phyloP scores from a whole-genome alignment of 2,329 filamentous ascomycete species.

The Pseudonectria buxi region DNA sequence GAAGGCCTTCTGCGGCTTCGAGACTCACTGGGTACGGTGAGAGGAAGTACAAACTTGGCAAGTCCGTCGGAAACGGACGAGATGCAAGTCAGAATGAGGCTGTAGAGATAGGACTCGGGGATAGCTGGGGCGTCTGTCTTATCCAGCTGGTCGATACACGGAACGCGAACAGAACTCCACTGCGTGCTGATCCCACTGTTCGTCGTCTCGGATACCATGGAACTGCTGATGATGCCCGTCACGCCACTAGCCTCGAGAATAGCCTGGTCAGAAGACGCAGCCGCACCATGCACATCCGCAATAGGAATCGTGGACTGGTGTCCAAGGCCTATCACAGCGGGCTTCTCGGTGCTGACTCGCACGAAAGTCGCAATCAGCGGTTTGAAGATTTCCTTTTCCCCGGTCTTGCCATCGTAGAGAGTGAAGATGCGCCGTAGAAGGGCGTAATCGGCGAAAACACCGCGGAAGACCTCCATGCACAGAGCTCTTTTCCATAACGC shows the following conservation, averaged over 20 bases:
- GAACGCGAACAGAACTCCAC: slow-evolving; percentile 82
- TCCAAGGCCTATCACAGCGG: slow-evolving; percentile 77
- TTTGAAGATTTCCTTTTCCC: slow-evolving; percentile 69
- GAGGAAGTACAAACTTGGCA: slow-evolving; percentile 84
- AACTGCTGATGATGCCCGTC: slow-evolving; percentile 75
- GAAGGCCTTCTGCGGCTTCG: slow-evolving; percentile 44
- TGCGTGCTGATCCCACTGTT: slow-evolving; percentile 78
- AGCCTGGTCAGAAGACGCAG: slow-evolving; percentile 68
- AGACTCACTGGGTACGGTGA: slow-evolving; percentile 74
- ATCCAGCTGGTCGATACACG: slow-evolving; percentile 90
- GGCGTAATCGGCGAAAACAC: slow-evolving; percentile 73
- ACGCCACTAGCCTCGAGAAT: slow-evolving; percentile 83
- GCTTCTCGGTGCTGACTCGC: slow-evolving; percentile 86
- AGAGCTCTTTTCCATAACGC: slow-evolving; percentile 79
- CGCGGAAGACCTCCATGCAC: slow-evolving; percentile 85
- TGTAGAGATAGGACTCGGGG: slow-evolving; percentile 92
- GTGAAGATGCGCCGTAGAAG: slow-evolving; percentile 74
- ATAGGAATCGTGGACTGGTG: slow-evolving; percentile 80
- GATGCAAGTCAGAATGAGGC: slow-evolving; percentile 79
- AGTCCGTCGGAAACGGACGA: slow-evolving; percentile 86
- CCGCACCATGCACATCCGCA: slow-evolving; percentile 47
- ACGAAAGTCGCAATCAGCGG: slow-evolving; percentile 84
- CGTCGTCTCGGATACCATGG: slow-evolving; percentile 58
- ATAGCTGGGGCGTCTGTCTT: slow-evolving; percentile 77
- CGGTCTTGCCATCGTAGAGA: slow-evolving; percentile 67